These are phyloP conservation scores for Ophiostoma novo-ulmi DNA, from an alignment of 2,329 filamentous ascomycete genomes.

Conservation along the genomic window DNA sequence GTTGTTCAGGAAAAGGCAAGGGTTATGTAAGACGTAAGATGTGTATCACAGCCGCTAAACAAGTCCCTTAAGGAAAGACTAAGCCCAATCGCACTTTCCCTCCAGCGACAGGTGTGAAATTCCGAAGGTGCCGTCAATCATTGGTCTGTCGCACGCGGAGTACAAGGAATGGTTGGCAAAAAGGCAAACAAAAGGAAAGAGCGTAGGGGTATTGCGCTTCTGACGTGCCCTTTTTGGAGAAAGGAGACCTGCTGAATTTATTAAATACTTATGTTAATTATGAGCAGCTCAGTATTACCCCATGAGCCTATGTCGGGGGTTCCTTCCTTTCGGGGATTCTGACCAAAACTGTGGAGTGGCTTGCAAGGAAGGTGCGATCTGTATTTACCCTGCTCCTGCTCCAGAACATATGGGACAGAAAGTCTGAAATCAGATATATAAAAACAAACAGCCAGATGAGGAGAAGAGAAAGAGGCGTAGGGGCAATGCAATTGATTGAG, in stretches of 20 bases:
- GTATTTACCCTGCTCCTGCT: background rate
- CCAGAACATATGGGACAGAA: background rate
- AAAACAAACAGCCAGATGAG: background rate
- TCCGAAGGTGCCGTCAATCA: background rate
- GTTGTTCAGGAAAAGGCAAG: background rate
- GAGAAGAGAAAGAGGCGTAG: background rate
- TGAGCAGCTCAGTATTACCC: background rate
- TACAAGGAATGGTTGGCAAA: background rate
- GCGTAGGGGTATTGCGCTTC: background rate
- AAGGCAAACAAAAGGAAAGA: background rate
- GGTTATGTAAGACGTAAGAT: background rate
- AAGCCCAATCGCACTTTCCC: constrained; percentile 1
- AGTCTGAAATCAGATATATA: background rate
- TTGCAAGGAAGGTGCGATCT: constrained; percentile 4
- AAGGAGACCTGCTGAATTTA: background rate
- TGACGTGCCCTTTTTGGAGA: constrained; percentile 3
- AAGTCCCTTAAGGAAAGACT: background rate
- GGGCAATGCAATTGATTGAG: background rate
- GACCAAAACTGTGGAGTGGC: background rate
- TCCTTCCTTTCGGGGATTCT: constrained; percentile 10
- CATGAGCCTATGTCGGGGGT: constrained; percentile 10
- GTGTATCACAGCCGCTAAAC: background rate
- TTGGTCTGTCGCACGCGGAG: background rate
- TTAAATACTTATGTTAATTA: background rate
- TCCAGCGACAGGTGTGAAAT: constrained; percentile 3